These are phyloP conservation scores for Scytalidium lignicola DNA, from an alignment of 2,329 filamentous ascomycete genomes.

Conservation along the genomic window DNA sequence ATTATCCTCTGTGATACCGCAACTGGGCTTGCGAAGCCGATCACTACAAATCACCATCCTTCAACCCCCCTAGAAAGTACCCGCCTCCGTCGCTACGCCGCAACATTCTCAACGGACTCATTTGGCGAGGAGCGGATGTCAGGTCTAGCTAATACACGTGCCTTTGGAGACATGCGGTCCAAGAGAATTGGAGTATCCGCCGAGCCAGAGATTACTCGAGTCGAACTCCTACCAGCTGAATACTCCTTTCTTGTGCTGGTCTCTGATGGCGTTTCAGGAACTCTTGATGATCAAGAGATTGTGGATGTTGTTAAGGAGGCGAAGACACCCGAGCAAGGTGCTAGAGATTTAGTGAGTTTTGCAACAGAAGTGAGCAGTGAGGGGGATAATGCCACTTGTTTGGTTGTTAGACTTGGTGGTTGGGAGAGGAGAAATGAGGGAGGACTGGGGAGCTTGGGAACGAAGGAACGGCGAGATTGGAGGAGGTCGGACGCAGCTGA, in stretches of 20 bases:
- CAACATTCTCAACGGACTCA: conserved; percentile 86
- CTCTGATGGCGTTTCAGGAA: conserved; percentile 83
- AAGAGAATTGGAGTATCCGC: conserved; percentile 93
- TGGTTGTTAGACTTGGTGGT: conserved; percentile 62
- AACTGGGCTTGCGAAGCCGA: conserved; percentile 71
- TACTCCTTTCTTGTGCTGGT: conserved; percentile 87
- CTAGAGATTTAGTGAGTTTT: conserved; percentile 74
- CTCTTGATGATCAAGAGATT: conserved; percentile 86
- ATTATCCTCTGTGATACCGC: conserved; percentile 83
- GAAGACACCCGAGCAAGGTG: conserved; percentile 80
- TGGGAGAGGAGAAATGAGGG: conserved; percentile 76
- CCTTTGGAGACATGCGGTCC: conserved; percentile 87
- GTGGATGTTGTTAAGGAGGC: conserved; percentile 95
- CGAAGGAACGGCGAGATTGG: conserved; percentile 85
- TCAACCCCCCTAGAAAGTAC: conserved; percentile 79
- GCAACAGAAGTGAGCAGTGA: conserved; percentile 68
- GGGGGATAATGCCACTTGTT: conserved; percentile 65
- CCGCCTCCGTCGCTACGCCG: conserved; percentile 78
- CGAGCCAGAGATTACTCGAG: conserved; percentile 79
- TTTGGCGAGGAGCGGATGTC: conserved; percentile 96
- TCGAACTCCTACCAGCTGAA: conserved; percentile 76
- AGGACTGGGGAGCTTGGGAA: conserved; percentile 81
- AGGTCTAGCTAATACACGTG: conserved; percentile 86
- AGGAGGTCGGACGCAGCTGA: conserved; percentile 75
- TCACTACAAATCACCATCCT: conserved; percentile 91